Percentiles rank a stretch among this genome's conserved stretches.
phyloP scores from a whole-genome alignment of 1,139 yeast genomes.

The Yamadazyma dendronema region DNA sequence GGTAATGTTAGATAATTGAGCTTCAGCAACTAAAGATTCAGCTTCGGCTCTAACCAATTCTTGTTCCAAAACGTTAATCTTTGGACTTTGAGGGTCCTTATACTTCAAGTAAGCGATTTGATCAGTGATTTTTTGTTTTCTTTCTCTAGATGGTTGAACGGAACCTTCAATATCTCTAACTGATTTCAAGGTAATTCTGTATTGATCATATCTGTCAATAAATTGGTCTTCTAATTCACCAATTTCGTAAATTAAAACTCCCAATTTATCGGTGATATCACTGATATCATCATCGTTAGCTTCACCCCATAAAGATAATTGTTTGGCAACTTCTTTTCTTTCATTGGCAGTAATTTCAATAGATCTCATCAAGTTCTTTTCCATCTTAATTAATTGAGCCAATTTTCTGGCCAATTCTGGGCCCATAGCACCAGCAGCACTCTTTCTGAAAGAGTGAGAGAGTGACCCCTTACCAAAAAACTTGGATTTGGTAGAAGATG shows the following conservation, averaged over 20 bases:
- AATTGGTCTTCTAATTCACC: constrained; percentile 88
- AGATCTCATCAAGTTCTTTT: constrained; percentile 77
- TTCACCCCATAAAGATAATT: constrained; percentile 82
- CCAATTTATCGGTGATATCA: constrained; percentile 83
- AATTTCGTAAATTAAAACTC: constrained; percentile 76
- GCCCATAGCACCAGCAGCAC: constrained; percentile 72
- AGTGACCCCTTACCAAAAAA: constrained; percentile 75
- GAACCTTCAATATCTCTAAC: constrained; percentile 84
- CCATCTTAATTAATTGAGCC: constrained; percentile 76
- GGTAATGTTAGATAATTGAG: constrained; percentile 83
- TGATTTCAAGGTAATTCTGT: constrained; percentile 77
- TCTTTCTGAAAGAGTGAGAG: constrained; percentile 64
- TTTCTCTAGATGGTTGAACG: constrained; percentile 83
- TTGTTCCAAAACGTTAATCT: constrained; percentile 78
- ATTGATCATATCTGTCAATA: constrained; percentile 83
- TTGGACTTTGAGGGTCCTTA: constrained; percentile 83
- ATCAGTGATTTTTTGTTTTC: constrained; percentile 82
- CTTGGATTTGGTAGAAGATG: constrained; percentile 63
- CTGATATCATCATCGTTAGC: constrained; percentile 81
- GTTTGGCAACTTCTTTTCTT: constrained; percentile 81
- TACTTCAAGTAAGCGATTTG: constrained; percentile 80
- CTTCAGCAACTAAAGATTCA: constrained; percentile 86
- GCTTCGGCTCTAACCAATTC: constrained; percentile 90
- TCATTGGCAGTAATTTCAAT: constrained; percentile 76
- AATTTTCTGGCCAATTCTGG: constrained; percentile 78